Percentiles rank a stretch among this genome's conserved stretches.
These are phyloP conservation scores for Saccharomycopsis hybrid DNA, from an alignment of 1,139 yeast species.

Conservation along the genomic window DNA sequence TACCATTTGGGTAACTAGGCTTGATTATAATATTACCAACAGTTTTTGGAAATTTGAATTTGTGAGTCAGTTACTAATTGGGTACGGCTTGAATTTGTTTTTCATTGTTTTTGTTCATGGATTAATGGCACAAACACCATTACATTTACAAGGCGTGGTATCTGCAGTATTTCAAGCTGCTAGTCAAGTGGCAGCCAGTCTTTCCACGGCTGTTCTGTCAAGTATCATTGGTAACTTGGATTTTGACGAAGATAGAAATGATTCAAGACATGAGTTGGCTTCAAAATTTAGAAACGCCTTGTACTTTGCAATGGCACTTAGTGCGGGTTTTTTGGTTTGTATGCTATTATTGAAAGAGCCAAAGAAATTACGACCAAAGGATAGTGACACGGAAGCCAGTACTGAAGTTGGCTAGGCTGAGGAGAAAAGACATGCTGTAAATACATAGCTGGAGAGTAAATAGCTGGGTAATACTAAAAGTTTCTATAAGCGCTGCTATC, in stretches of 20 bases:
- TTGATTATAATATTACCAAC: constrained; percentile 21
- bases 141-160: constrained; percentile 31
- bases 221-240: constrained; percentile 20
- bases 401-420: too few species aligned
- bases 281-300: neutral
- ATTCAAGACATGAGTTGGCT: neutral
- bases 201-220: constrained; percentile 22
- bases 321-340: neutral
- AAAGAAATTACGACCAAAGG: neutral
- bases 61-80: constrained; percentile 25
- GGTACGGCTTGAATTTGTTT: constrained; percentile 24
- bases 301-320: neutral
- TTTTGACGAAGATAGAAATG: neutral
- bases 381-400: neutral
- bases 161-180: constrained; percentile 29
- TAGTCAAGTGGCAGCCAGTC: constrained; percentile 25
- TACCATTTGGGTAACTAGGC: constrained; percentile 26
- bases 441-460: too few species aligned
- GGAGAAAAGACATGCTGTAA: too few species aligned
- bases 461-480: too few species aligned
- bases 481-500: too few species aligned
- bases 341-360: neutral
- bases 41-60: constrained; percentile 30
- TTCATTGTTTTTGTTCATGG: constrained; percentile 24
- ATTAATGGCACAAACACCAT: constrained; percentile 28